Conservation (phyloP, 306 rosid species). For the Casuarina cunninghamiana region DNA sequence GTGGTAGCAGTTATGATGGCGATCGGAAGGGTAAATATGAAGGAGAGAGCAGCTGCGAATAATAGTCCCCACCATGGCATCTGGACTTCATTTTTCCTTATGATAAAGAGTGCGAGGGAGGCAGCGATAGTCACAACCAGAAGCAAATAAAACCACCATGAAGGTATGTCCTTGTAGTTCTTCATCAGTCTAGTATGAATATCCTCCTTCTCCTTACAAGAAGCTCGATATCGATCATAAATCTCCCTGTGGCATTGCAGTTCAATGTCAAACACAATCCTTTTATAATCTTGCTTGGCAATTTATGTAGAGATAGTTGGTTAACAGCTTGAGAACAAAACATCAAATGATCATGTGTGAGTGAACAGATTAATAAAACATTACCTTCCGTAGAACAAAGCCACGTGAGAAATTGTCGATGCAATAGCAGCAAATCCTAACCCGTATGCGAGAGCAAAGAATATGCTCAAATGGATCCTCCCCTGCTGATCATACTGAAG, state of each 20-base stretch:
- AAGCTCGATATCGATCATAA: constrained; percentile 58
- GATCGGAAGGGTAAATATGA: constrained; percentile 26
- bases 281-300: not conserved
- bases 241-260: constrained; percentile 62
- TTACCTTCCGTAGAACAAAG: constrained; percentile 82
- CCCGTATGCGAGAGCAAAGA: constrained; percentile 69
- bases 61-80: constrained; percentile 46
- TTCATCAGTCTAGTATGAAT: constrained; percentile 76
- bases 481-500: constrained; percentile 56
- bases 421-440: constrained; percentile 80
- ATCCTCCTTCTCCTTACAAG: constrained; percentile 60
- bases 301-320: not conserved
- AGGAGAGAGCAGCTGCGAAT: constrained; percentile 35
- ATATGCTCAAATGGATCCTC: constrained; percentile 55
- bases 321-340: not conserved
- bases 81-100: constrained; percentile 32
- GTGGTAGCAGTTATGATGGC: constrained; percentile 9
- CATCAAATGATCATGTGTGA: too few species aligned
- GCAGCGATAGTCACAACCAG: constrained; percentile 45
- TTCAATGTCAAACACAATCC: not conserved
- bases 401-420: constrained; percentile 70
- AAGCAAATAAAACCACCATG: constrained; percentile 79
- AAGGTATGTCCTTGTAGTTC: constrained; percentile 74
- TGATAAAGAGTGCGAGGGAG: constrained; percentile 61
- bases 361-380: not conserved